phyloP scores from a whole-genome alignment of 1,139 yeast genomes.

The Suhomyces wounanorum region DNA sequence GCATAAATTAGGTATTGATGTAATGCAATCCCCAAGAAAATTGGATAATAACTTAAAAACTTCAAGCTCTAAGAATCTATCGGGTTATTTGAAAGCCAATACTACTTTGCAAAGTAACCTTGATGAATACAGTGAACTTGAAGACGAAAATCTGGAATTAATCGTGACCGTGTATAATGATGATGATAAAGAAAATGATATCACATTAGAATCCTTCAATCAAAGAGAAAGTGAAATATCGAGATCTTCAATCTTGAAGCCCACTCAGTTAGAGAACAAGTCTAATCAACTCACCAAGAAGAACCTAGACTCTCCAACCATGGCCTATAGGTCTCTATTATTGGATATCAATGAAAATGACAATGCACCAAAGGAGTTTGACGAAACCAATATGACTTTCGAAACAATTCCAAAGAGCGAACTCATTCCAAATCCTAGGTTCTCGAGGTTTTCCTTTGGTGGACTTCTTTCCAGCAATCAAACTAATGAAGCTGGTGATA shows the following conservation, averaged over 20 bases:
- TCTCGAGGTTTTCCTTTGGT: slow-evolving; percentile 47
- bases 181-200: slow-evolving; percentile 22
- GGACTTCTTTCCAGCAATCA: slow-evolving; percentile 28
- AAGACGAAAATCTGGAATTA: slow-evolving; percentile 6
- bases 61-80: slow-evolving; percentile 47
- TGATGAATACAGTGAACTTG: slow-evolving; percentile 6
- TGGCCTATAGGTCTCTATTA: slow-evolving; percentile 11
- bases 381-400: slow-evolving; percentile 13
- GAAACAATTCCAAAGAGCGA: slow-evolving; percentile 16
- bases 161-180: slow-evolving; percentile 13
- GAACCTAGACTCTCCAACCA: slow-evolving; percentile 3
- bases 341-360: slow-evolving; percentile 6
- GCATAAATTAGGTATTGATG: slow-evolving; percentile 46
- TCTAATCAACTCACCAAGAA: not conserved
- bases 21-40: slow-evolving; percentile 28
- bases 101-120: slow-evolving; percentile 6
- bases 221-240: slow-evolving; percentile 15
- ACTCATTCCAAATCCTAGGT: slow-evolving; percentile 48
- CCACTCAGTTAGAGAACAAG: not conserved
- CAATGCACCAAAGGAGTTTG: not conserved
- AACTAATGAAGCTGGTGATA: slow-evolving; percentile 31
- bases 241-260: slow-evolving; percentile 1
- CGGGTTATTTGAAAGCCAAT: slow-evolving; percentile 28
- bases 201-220: slow-evolving; percentile 21
- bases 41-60: slow-evolving; percentile 38